Evolutionary conservation across 2,329 filamentous ascomycete genomes (phyloP).

Genomic region (Sporothrix luriei): DNA sequence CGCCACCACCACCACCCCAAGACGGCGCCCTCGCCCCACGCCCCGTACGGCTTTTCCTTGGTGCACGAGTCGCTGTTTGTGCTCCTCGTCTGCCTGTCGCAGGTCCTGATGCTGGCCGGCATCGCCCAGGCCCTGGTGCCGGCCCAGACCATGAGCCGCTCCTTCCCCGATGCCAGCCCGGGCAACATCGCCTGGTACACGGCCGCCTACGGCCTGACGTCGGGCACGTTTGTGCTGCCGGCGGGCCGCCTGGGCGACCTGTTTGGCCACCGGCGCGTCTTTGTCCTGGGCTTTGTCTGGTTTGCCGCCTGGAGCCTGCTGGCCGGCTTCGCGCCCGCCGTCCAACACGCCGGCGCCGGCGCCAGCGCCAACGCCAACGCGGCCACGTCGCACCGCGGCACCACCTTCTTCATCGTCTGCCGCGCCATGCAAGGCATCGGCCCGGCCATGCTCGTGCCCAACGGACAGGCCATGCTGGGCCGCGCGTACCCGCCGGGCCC

Average conservation of each 20-base stretch:
- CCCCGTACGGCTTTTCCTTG: conserved; percentile 38
- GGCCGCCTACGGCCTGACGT: conserved; percentile 59
- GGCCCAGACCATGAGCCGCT: conserved; percentile 51
- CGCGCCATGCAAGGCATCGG: conserved; percentile 51
- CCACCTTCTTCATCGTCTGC: conserved; percentile 38
- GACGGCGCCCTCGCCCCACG: conserved; percentile 14
- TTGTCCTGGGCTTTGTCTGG: conserved; percentile 59
- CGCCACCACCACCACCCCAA: background rate
- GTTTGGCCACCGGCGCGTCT: conserved; percentile 59
- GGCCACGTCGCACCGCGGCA: conserved; percentile 32
- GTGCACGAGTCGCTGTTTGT: conserved; percentile 45
- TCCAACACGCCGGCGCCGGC: conserved; percentile 33
- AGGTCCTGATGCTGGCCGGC: conserved; percentile 53
- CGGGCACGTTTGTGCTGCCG: conserved; percentile 61
- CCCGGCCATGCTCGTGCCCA: conserved; percentile 64
- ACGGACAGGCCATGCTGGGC: conserved; percentile 64
- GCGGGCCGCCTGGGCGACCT: conserved; percentile 60
- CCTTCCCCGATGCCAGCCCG: conserved; percentile 49
- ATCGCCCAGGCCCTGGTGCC: conserved; percentile 54
- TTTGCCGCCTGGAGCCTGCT: conserved; percentile 57
- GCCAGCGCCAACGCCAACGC: conserved; percentile 25
- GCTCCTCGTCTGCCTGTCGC: conserved; percentile 46
- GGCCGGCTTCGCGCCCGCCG: conserved; percentile 47
- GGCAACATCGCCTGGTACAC: conserved; percentile 59
- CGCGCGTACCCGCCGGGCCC: conserved; percentile 58